Base-by-base conservation (phyloP, 2,329 filamentous ascomycete genomes). In the Penicillium freii region DNA sequence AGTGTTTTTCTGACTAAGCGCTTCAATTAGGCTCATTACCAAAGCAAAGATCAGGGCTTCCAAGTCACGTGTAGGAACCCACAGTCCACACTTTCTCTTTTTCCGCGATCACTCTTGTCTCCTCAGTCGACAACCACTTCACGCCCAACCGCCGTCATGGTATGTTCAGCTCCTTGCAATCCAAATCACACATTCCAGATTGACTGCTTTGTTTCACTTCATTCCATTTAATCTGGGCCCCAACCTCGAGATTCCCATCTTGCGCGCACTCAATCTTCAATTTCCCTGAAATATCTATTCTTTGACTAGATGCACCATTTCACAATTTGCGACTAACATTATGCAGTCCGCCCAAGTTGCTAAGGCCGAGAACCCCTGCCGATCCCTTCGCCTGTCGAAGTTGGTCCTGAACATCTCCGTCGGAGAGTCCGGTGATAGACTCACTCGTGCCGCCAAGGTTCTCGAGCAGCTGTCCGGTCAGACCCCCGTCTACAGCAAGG, bases 401-500 rank as follows among this genome's bases (percentile, higher is more conserved):
- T 91, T 97, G 81, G 92, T 96, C 81, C 90, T 97, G 80, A 97
- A 97, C 89, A 97, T 97, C 83, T 97, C 91, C 73, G 94, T 99
- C 75, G 94, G 94, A 84, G 94, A 99, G 87, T 97, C 93, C 89
- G 94, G 94, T 91, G 94, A 99, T 85, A 96, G 94, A 88, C 89
- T 99, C 79, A 99, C 94, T 75, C 91, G 94, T 89, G 94, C 94
- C 79, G 94, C 94, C 78, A 99, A 99, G 88, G 94, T 99, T 87
- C 87, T 99, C 74, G 94, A 99, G 86, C 94, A 99, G 87, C 86
- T 99, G 80, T 91, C 87, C 82, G 94, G 94, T 92, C 94, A 99
- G 86, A 97, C 94, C 73, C 94, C 94, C 74, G 94, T 99, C 83
- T 99, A 99, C 92, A 96, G 91, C 92, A 99, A 99, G 90, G 94